Conservation (phyloP, 768 basidiomycete species). For the Rhizopogon vinicolor region DNA sequence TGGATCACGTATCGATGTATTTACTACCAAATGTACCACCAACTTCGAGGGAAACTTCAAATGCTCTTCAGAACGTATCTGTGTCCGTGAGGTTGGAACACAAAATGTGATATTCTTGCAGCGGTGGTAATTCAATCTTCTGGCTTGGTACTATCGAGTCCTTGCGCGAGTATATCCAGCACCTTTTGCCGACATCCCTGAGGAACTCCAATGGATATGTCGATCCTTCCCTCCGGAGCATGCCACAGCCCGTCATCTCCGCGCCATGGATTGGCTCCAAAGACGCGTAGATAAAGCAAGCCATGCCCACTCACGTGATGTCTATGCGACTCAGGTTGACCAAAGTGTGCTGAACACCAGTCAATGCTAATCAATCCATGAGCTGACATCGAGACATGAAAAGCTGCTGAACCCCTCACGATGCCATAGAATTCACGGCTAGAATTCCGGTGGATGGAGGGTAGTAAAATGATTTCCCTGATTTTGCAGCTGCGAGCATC, state of each 20-base stretch:
- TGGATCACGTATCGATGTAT: neutral
- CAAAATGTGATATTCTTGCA: neutral
- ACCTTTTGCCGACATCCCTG: constrained; percentile 14
- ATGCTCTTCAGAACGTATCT: neutral
- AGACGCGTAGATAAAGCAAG: constrained; percentile 17
- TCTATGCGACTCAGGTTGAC: constrained; percentile 11
- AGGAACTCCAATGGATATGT: constrained; percentile 19
- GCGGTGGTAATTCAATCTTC: neutral
- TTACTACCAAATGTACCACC: neutral
- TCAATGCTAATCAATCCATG: constrained; percentile 10
- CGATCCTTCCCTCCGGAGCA: constrained; percentile 11
- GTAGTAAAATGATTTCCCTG: constrained; percentile 11
- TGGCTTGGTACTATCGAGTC: neutral
- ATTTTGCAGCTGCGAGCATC: constrained; percentile 16
- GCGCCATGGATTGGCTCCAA: constrained; percentile 18
- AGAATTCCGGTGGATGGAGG: constrained; percentile 3
- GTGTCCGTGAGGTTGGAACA: neutral
- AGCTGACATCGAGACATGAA: neutral
- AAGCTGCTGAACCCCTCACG: constrained; percentile 7
- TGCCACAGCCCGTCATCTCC: constrained; percentile 11
- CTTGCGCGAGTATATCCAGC: constrained; percentile 12
- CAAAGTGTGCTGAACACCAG: constrained; percentile 18
- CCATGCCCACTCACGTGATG: constrained; percentile 9
- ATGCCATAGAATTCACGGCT: constrained; percentile 17
- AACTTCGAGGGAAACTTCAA: neutral